These are phyloP conservation scores for Pleurotus ostreatus DNA, from an alignment of 768 basidiomycete genomes.

Conservation along the genomic window DNA sequence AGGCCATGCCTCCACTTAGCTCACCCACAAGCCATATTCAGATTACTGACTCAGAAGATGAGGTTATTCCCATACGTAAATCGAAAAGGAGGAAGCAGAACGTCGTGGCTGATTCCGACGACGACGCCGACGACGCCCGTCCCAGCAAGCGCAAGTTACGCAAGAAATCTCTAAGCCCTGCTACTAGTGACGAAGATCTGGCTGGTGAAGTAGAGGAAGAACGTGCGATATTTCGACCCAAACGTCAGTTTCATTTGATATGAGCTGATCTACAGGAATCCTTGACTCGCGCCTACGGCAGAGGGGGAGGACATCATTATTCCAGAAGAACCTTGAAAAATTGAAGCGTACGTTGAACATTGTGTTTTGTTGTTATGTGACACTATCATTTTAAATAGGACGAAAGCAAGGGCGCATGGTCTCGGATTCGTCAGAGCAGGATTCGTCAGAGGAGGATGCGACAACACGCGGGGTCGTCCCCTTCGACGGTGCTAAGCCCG, in stretches of 20 bases:
- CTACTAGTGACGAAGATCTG: constrained; percentile 38
- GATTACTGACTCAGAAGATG: constrained; percentile 13
- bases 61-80: neutral
- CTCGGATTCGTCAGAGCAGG: constrained; percentile 26
- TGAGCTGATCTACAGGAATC: constrained; percentile 40
- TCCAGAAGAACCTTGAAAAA: constrained; percentile 61
- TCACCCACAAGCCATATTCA: neutral
- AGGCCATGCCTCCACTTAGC: constrained; percentile 16
- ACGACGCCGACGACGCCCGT: constrained; percentile 29
- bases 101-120: constrained; percentile 17
- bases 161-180: constrained; percentile 39
- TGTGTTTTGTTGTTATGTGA: neutral
- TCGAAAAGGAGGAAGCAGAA: constrained; percentile 11
- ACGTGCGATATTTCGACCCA: constrained; percentile 31
- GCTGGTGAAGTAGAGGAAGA: constrained; percentile 54
- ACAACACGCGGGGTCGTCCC: constrained; percentile 27
- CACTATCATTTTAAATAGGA: constrained; percentile 22
- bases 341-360: constrained; percentile 47
- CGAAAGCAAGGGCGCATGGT: constrained; percentile 37
- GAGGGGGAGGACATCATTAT: constrained; percentile 55
- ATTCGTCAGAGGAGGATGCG: constrained; percentile 24
- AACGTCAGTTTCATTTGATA: too few relatives aligned
- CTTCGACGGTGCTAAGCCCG: constrained; percentile 44
- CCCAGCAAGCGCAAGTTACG: constrained; percentile 34
- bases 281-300: constrained; percentile 59